Evolutionary conservation across 345 rosid genomes (phyloP), one percentile per base, ranked within the genome.

Genomic region (Xanthoceras sorbifolium): DNA sequence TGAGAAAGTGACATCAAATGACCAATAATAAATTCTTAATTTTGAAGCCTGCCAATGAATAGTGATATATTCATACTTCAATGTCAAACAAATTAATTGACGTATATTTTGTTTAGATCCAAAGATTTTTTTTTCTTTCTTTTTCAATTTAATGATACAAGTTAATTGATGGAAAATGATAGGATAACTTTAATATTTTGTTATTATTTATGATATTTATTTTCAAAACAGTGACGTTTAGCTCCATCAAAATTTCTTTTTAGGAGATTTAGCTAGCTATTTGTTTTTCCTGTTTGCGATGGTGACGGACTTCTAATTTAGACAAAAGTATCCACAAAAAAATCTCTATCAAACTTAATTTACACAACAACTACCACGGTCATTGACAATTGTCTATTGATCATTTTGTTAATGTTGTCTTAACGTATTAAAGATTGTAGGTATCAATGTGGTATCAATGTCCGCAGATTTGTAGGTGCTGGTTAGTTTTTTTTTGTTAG

Each of bases 1-100:
- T 9, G 60, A 73, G 60, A 73, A 62, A 61, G 48, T 26, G 69
- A 73, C 28, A 26, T 11, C 55, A 73, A n/a, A 62, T 28, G 42
- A 73, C 69, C 31, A 15, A 32, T 36, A n/a, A 12, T 50, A 50
- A 8, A 9, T 69, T 68, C 22, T 46, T 40, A 9, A 66, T 23
- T 40, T 38, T 38, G 4, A 66, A 38, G 31, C 52, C 52, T 10
- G 38, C 9, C 40, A 15, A 1, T 38, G 28, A 54, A 54, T 25
- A 54, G 1, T 46, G 52, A 46, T 46, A 46, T 54, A n/a, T 54
- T 20, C 2, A n/a, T 54, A 54, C 25, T 54, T 54, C 20, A 20
- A 17, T 8, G 52, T 46, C 52, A 46, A 46, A 46, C 18, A 46
- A 54, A 54, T 54, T 20, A 60, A 26, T 23, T 25, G 29, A 23